A percentile compares a stretch with the other conserved stretches of the same genome.
Evolutionary conservation across 352 stramenopile genomes (phyloP).

Genomic region (Elongisporangium anandrum): DNA sequence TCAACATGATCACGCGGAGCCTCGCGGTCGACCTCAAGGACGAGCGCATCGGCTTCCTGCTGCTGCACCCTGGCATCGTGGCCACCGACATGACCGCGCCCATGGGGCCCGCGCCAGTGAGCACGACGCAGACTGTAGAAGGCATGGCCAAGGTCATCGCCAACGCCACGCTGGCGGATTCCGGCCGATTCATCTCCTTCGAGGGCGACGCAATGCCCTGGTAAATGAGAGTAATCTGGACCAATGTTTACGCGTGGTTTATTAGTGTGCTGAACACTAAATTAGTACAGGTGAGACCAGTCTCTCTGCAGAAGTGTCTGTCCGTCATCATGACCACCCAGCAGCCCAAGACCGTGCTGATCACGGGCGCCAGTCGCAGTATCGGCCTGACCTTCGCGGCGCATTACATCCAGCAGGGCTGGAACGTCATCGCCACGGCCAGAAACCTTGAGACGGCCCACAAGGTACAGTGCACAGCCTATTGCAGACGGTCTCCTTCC

Average conservation of each 20-base stretch:
- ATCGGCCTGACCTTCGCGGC: conserved; percentile 26
- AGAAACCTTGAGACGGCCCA: conserved; percentile 6
- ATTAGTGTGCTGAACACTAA: background rate
- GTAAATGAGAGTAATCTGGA: conserved; percentile 5
- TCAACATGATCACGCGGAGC: conserved; percentile 40
- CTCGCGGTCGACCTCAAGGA: conserved; percentile 22
- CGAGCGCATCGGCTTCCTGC: conserved; percentile 16
- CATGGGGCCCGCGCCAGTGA: conserved; percentile 29
- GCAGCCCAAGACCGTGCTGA: conserved; percentile 28
- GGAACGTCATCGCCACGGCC: conserved; percentile 21
- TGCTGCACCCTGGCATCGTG: conserved; percentile 32
- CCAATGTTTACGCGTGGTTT: background rate
- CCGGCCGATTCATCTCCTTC: conserved; percentile 20
- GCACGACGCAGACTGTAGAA: conserved; percentile 12
- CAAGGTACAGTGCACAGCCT: too few species aligned
- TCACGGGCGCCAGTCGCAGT: conserved; percentile 29
- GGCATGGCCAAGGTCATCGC: conserved; percentile 31
- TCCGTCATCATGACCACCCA: too few species aligned
- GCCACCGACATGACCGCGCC: conserved; percentile 20
- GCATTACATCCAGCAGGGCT: conserved; percentile 24
- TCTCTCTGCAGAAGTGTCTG: too few species aligned
- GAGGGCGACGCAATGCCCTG: conserved; percentile 15
- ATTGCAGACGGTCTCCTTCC: too few species aligned
- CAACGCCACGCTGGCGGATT: conserved; percentile 30
- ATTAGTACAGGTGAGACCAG: background rate